phyloP scores from a whole-genome alignment of 768 basidiomycete genomes.

The Pleurotus djamor region DNA sequence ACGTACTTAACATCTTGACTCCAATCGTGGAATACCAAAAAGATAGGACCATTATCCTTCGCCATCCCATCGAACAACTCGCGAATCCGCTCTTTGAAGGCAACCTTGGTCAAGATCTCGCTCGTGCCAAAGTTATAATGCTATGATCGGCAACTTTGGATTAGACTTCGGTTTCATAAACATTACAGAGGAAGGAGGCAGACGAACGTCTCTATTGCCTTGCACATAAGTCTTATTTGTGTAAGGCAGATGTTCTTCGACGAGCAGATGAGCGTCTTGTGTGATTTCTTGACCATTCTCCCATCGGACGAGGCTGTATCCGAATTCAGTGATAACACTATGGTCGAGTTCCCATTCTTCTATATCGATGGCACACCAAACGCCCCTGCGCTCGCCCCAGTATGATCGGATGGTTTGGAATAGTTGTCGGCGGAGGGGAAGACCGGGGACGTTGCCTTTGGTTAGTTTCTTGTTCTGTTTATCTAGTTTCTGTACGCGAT shows the following conservation, averaged over 20 bases:
- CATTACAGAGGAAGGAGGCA: background rate
- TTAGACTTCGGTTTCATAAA: background rate
- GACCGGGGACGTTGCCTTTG: constrained; percentile 56
- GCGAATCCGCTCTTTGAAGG: constrained; percentile 51
- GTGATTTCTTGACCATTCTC: constrained; percentile 43
- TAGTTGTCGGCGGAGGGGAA: constrained; percentile 53
- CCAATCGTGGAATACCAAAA: constrained; percentile 80
- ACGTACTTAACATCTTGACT: constrained; percentile 73
- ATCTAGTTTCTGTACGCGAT: constrained; percentile 53
- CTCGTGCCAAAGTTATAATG: constrained; percentile 67
- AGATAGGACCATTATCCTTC: constrained; percentile 52
- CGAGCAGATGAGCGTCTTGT: constrained; percentile 58
- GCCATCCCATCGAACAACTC: constrained; percentile 38
- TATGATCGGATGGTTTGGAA: constrained; percentile 70
- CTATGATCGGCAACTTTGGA: constrained; percentile 28
- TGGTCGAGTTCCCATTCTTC: constrained; percentile 85
- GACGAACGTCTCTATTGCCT: constrained; percentile 55
- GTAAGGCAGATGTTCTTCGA: constrained; percentile 57
- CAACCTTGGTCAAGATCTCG: constrained; percentile 44
- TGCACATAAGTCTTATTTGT: constrained; percentile 63
- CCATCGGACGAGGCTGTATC: constrained; percentile 67
- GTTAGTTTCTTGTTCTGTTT: constrained; percentile 75
- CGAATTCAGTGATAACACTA: constrained; percentile 75
- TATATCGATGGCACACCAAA: constrained; percentile 80
- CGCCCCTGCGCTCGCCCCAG: constrained; percentile 62